Evolutionary conservation across 1,284 basidiomycete genomes (phyloP).

Genomic region (Violaceomyces palustris): DNA sequence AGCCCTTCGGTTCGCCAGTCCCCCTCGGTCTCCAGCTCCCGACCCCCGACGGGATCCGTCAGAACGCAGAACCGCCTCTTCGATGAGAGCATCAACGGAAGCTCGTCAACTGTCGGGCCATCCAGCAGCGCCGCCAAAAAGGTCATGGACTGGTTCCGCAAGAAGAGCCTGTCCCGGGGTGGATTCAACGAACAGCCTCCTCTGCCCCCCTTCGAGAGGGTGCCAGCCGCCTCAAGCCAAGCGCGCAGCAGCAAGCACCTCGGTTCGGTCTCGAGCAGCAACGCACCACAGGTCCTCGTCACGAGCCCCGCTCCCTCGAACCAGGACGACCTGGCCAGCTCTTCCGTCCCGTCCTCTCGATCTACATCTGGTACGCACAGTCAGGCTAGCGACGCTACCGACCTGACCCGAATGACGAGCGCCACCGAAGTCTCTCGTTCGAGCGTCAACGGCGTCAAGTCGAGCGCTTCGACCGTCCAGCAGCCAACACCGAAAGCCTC

Average conservation of each 20-base stretch:
- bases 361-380: conserved; percentile 50
- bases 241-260: background rate
- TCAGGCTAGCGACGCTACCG: conserved; percentile 34
- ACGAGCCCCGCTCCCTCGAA: conserved; percentile 17
- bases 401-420: conserved; percentile 21
- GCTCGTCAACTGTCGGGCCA: conserved; percentile 40
- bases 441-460: conserved; percentile 25
- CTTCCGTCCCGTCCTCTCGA: conserved; percentile 41
- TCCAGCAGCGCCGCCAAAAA: conserved; percentile 60
- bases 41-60: background rate
- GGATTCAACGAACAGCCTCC: conserved; percentile 41
- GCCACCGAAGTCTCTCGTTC: conserved; percentile 12
- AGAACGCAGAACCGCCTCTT: conserved; percentile 15
- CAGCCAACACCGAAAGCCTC: conserved; percentile 41
- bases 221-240: conserved; percentile 10
- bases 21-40: no score
- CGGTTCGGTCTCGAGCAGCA: background rate
- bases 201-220: conserved; percentile 27
- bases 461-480: conserved; percentile 40
- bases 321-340: conserved; percentile 14
- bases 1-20: no score
- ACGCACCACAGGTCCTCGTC: conserved; percentile 19
- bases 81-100: conserved; percentile 28
- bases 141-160: conserved; percentile 64
- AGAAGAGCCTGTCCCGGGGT: conserved; percentile 57